Conservation (phyloP, 2,329 filamentous ascomycete genomes). For the Pezicula neosporulosa region DNA sequence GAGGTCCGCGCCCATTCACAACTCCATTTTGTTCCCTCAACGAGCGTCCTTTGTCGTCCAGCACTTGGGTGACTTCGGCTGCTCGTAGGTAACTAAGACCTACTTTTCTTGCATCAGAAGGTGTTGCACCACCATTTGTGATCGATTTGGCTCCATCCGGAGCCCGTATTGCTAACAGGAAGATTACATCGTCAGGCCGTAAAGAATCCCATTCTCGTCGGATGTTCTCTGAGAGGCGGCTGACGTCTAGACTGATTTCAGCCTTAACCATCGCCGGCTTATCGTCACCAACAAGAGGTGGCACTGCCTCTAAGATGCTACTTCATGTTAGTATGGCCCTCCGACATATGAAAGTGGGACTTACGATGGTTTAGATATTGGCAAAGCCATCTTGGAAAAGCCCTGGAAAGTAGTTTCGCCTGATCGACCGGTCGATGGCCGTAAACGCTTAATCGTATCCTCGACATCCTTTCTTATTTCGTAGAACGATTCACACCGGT, state of each 20-base stretch:
- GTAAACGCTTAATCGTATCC: constrained; percentile 72
- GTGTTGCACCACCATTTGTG: constrained; percentile 48
- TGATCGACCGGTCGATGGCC: constrained; percentile 60
- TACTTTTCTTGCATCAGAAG: constrained; percentile 54
- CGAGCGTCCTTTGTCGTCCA: constrained; percentile 78
- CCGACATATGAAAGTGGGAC: constrained; percentile 14
- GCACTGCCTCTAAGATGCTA: constrained; percentile 77
- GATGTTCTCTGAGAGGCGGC: constrained; percentile 70
- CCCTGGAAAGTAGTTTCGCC: constrained; percentile 75
- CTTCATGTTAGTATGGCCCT: constrained; percentile 11
- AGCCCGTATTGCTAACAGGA: constrained; percentile 74
- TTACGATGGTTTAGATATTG: constrained; percentile 73
- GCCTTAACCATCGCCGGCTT: constrained; percentile 82
- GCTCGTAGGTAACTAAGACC: constrained; percentile 71
- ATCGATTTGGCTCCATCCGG: constrained; percentile 44
- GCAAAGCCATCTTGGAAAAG: constrained; percentile 87
- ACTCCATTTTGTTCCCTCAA: constrained; percentile 62
- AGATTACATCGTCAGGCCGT: constrained; percentile 83
- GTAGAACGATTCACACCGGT: constrained; percentile 89
- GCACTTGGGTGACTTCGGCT: constrained; percentile 80
- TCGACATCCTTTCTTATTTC: constrained; percentile 91
- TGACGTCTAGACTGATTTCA: constrained; percentile 82
- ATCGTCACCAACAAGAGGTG: constrained; percentile 77
- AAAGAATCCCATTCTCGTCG: constrained; percentile 88
- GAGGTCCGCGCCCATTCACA: constrained; percentile 58